Base-by-base conservation (phyloP, 2,329 filamentous ascomycete genomes). In the Ophiocordyceps camponoti-saundersi region DNA sequence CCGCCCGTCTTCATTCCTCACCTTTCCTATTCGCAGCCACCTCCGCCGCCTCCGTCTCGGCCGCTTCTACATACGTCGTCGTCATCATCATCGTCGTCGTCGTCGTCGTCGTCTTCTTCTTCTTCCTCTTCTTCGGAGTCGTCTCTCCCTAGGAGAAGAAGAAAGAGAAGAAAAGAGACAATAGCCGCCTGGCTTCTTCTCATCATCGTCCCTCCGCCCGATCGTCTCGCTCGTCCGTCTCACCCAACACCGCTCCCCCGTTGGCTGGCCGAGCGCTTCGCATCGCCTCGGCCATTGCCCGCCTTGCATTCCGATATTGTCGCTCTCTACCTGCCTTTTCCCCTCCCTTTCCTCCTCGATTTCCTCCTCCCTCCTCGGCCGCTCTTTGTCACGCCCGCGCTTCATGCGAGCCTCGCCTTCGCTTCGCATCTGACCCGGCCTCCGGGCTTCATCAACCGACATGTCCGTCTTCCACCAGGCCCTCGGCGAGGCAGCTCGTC, bases 401-500 rank as follows among this genome's bases (percentile, higher is more conserved):
- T 36, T 36, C 32, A 36, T 36, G 32, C 32, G n/a, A 36, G 32
- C 13, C 32, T 36, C 32, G 32, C 13, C 32, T 16, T 36, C 32
- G 32, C n/a, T n/a, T 36, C 32, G 13, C 32, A 36, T 36, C 32
- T 44, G 26, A 23, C 16, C 41, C 2, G 23, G 26, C 32, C 30
- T 29, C 41, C 40, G 29, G 44, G 44, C 44, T 22, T 26, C 34
- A n/a, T 42, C 4, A 30, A 16, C 42, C 51, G 53, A 48, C 46
- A 68, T 68, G 65, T 57, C 59, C 40, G 55, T 59, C 49, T 45
- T 67, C 48, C 56, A 67, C 45, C 57, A 64, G 47, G 56, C 61
- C 42, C 49, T 68, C 47, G 57, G 59, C 50, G 59, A 63, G 47
- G 62, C 61, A 47, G 61, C 58, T 39, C 53, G 62, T 44, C 52